phyloP scores from a whole-genome alignment of 345 rosid species.

The Moringa oleifera region DNA sequence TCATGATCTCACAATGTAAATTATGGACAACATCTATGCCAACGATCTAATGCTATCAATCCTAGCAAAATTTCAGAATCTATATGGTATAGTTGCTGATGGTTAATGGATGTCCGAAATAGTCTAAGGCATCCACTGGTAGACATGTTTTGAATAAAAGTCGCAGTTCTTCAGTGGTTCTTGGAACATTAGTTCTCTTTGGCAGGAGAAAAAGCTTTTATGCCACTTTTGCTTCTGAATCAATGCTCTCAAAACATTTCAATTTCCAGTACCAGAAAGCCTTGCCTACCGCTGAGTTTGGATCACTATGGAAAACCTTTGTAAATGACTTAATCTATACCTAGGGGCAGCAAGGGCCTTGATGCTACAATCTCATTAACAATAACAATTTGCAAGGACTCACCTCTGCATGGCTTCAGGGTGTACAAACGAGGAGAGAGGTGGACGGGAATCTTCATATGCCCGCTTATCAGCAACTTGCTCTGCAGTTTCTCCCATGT shows the following conservation, averaged over 20 bases:
- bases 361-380: background rate
- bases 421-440: constrained; percentile 38
- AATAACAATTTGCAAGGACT: constrained; percentile 17
- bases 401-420: constrained; percentile 48
- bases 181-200: background rate
- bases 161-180: background rate
- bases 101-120: background rate
- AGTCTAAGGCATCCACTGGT: background rate
- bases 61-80: too few species aligned
- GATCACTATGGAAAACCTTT: background rate
- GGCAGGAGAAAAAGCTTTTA: background rate
- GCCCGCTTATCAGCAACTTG: constrained; percentile 65
- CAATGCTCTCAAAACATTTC: background rate
- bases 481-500: constrained; percentile 36
- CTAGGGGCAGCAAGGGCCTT: background rate
- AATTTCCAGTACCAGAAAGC: background rate
- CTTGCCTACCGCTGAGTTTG: background rate
- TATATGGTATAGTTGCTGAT: background rate
- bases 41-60: background rate
- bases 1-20: too few species aligned
- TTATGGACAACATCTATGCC: background rate
- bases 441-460: constrained; percentile 51
- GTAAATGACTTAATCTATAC: background rate
- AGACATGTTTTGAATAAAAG: background rate
- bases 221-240: background rate